Conservation (phyloP, 1,284 basidiomycete species). For the Naganishia liquefaciens region DNA sequence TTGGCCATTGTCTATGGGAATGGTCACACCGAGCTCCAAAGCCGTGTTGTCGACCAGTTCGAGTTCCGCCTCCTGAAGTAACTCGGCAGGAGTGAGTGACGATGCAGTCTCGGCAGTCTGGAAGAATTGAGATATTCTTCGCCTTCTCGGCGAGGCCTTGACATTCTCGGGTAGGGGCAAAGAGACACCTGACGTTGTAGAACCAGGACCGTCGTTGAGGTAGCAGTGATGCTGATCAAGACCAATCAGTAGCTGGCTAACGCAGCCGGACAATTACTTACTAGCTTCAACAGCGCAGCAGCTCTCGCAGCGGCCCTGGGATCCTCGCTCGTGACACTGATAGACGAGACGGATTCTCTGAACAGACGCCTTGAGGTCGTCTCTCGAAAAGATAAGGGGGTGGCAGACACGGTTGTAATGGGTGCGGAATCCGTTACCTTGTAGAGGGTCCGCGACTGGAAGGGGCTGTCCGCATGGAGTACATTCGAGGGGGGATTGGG, state of each 20-base stretch:
- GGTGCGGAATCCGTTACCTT: background rate
- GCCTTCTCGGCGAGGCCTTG: constrained; percentile 8
- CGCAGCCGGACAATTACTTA: background rate
- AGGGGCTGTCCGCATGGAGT: constrained; percentile 2
- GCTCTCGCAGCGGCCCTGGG: constrained; percentile 23
- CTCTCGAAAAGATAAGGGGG: background rate
- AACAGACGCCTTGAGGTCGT: constrained; percentile 2
- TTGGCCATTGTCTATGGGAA: background rate
- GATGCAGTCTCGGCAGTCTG: constrained; percentile 20
- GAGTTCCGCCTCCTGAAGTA: constrained; percentile 27
- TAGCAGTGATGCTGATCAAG: constrained; percentile 6
- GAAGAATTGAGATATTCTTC: constrained; percentile 25
- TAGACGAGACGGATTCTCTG: constrained; percentile 19
- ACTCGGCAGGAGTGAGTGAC: constrained; percentile 13
- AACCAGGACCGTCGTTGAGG: constrained; percentile 18
- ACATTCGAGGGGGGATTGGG: background rate
- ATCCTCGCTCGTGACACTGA: constrained; percentile 24
- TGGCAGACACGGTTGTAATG: background rate
- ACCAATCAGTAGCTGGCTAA: background rate
- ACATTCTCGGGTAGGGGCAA: background rate
- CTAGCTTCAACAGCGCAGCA: constrained; percentile 25
- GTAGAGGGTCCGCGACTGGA: background rate
- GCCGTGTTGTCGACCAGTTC: constrained; percentile 20
- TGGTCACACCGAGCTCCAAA: background rate
- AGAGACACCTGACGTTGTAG: background rate